A percentile compares a stretch with the other conserved stretches of the same genome.
Conservation (phyloP, 352 stramenopile species). For the Globisporangium lucens region DNA sequence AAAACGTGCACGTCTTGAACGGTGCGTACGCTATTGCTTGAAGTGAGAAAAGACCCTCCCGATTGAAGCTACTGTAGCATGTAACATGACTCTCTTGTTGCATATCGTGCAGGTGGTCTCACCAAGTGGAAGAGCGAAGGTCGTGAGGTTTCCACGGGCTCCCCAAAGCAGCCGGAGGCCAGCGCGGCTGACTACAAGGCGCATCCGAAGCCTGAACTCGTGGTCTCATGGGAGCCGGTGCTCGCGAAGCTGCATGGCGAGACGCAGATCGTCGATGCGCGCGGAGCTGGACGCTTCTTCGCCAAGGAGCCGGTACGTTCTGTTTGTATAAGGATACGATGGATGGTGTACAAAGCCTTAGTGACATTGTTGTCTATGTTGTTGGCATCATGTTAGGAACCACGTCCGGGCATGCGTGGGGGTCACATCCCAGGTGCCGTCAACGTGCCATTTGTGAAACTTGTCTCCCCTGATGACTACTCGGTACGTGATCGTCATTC, state of each 20-base stretch:
- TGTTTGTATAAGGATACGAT: neutral
- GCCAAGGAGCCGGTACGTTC: conserved; percentile 70
- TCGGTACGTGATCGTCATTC: conserved; percentile 38
- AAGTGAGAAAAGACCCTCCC: neutral
- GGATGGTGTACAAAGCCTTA: neutral
- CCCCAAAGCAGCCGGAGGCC: conserved; percentile 25
- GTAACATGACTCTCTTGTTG: neutral
- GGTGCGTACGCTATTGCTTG: conserved; percentile 26
- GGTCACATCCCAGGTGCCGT: conserved; percentile 91
- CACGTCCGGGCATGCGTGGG: conserved; percentile 83
- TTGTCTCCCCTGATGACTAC: conserved; percentile 86
- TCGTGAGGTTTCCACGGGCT: conserved; percentile 33
- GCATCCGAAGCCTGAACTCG: conserved; percentile 41
- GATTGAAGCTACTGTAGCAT: neutral
- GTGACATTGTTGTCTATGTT: neutral
- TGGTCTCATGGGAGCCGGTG: conserved; percentile 60
- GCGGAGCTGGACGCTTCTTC: conserved; percentile 84
- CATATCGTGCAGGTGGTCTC: conserved; percentile 38
- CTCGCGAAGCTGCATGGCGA: conserved; percentile 52
- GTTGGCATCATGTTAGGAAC: conserved; percentile 58
- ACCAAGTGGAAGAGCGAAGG: conserved; percentile 71
- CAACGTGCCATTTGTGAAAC: conserved; percentile 89
- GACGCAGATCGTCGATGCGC: conserved; percentile 90
- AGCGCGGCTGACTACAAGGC: conserved; percentile 39
- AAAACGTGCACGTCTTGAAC: conserved; percentile 87